phyloP scores from a whole-genome alignment of 2,329 filamentous ascomycete species.

The Sarocladium brachiariae region DNA sequence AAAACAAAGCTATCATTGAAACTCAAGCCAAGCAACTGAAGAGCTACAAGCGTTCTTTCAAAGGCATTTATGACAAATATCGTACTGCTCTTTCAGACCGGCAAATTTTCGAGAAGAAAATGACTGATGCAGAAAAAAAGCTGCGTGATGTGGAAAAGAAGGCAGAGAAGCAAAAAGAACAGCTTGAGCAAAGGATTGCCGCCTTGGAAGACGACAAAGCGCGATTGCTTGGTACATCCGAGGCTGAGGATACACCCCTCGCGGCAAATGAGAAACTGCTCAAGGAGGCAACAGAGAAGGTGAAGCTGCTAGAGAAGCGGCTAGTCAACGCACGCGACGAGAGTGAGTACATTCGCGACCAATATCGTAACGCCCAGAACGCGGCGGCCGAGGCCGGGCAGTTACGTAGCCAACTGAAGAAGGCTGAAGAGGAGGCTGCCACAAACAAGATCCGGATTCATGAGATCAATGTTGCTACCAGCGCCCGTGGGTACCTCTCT shows the following conservation, averaged over 20 bases:
- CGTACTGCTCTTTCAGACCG: slow-evolving; percentile 46
- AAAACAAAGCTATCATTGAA: slow-evolving; percentile 35
- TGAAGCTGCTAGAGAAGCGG: slow-evolving; percentile 33
- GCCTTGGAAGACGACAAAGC: slow-evolving; percentile 28
- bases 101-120: slow-evolving; percentile 38
- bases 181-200: slow-evolving; percentile 18
- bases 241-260: slow-evolving; percentile 20
- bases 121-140: slow-evolving; percentile 29
- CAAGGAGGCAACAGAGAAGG: slow-evolving; percentile 29
- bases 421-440: slow-evolving; percentile 34
- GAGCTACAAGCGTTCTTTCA: slow-evolving; percentile 37
- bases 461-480: slow-evolving; percentile 33
- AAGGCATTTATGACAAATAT: slow-evolving; percentile 38
- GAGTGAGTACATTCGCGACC: slow-evolving; percentile 47
- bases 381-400: slow-evolving; percentile 39
- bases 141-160: slow-evolving; percentile 29
- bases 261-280: slow-evolving; percentile 25
- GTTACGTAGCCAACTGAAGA: slow-evolving; percentile 34
- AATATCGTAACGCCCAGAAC: slow-evolving; percentile 53
- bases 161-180: slow-evolving; percentile 21
- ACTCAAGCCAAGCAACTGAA: slow-evolving; percentile 38
- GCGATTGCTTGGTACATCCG: slow-evolving; percentile 16
- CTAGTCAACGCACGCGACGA: slow-evolving; percentile 38
- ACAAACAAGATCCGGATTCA: slow-evolving; percentile 42
- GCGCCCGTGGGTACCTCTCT: slow-evolving; percentile 27